Evolutionary conservation across 306 rosid species (phyloP).

Genomic region (Purshia tridentata): DNA sequence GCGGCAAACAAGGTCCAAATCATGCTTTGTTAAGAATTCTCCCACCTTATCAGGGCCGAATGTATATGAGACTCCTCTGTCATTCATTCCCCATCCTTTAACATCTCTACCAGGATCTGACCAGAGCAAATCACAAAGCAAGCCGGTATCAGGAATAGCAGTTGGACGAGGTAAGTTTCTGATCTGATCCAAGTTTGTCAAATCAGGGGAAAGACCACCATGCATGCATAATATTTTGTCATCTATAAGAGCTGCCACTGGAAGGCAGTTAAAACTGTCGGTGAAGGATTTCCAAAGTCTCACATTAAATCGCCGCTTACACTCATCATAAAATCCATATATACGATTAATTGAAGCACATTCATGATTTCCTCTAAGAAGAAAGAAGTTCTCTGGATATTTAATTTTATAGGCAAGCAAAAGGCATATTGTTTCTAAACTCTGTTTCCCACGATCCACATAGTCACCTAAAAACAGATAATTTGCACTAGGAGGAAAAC

Average conservation of each 20-base stretch:
- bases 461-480: constrained; percentile 93
- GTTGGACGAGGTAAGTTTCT: constrained; percentile 72
- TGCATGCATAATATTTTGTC: constrained; percentile 96
- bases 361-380: constrained; percentile 89
- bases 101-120: constrained; percentile 88
- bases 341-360: constrained; percentile 91
- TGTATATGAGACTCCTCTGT: constrained; percentile 89
- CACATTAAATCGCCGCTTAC: constrained; percentile 90
- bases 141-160: constrained; percentile 77
- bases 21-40: constrained; percentile 73
- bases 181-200: constrained; percentile 71
- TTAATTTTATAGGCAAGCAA: constrained; percentile 88
- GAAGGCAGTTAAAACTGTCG: constrained; percentile 83
- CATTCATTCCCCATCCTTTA: constrained; percentile 98
- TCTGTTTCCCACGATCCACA: constrained; percentile 93
- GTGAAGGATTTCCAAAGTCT: constrained; percentile 93
- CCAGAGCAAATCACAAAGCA: constrained; percentile 97
- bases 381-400: constrained; percentile 88
- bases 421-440: constrained; percentile 91
- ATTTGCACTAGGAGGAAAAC: constrained; percentile 80
- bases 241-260: constrained; percentile 88
- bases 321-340: constrained; percentile 91
- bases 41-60: constrained; percentile 88
- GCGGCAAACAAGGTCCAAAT: constrained; percentile 89
- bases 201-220: constrained; percentile 95